These are phyloP conservation scores for Mycena vitilis DNA, from an alignment of 768 basidiomycete genomes.

Conservation along the genomic window DNA sequence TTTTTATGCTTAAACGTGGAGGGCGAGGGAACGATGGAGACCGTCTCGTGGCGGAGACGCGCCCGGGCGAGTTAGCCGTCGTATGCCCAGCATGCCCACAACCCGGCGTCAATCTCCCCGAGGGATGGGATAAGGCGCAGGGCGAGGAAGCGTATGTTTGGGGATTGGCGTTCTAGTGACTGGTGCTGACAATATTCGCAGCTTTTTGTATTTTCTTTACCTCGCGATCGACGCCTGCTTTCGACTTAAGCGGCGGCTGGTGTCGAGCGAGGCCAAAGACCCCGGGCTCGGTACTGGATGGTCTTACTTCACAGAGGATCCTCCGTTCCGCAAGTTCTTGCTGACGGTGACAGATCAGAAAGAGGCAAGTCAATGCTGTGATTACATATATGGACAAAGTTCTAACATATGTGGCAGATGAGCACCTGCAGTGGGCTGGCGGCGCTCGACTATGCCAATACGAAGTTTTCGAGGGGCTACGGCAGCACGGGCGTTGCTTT, in stretches of 20 bases:
- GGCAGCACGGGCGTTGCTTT: too few species aligned
- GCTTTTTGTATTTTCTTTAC: background rate
- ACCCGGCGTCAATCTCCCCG: background rate
- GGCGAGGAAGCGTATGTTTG: background rate
- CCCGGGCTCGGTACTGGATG: background rate
- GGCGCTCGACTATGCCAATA: too few species aligned
- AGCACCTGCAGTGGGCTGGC: too few species aligned
- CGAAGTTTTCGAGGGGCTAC: too few species aligned
- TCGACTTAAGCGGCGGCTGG: background rate
- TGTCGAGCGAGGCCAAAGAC: background rate
- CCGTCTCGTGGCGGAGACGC: background rate
- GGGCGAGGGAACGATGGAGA: background rate
- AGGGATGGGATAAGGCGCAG: background rate
- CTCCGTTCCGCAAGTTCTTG: background rate
- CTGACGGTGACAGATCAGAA: background rate
- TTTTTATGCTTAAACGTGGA: background rate
- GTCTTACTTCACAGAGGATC: background rate
- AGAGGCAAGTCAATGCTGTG: too few species aligned
- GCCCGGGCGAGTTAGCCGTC: background rate
- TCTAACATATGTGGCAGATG: too few species aligned
- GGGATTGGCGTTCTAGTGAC: too few species aligned
- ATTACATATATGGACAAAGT: too few species aligned
- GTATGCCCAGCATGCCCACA: background rate
- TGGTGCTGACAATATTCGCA: background rate
- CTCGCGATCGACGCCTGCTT: background rate